phyloP scores from a whole-genome alignment of 495 filamentous ascomycete species.

The Tuber magnatum region DNA sequence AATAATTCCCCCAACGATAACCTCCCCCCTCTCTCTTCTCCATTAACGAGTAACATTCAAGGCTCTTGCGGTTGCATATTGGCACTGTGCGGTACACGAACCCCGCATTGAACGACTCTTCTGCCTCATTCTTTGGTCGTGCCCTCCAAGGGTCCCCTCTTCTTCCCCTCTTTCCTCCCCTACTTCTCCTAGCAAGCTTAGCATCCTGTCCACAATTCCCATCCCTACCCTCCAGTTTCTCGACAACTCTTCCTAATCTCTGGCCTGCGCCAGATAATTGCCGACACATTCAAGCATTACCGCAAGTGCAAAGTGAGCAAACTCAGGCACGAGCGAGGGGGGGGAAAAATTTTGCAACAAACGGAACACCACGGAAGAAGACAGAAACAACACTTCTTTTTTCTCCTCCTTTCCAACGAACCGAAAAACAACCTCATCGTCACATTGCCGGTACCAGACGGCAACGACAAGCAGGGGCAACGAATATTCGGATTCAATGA shows the following conservation, averaged over 20 bases:
- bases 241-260: neutral
- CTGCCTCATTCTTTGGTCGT: neutral
- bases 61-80: neutral
- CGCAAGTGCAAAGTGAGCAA: neutral
- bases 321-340: neutral
- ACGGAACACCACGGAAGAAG: conserved; percentile 4
- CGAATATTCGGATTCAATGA: conserved; percentile 35
- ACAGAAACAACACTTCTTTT: conserved; percentile 4
- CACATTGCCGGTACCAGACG: conserved; percentile 20
- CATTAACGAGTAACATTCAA: neutral
- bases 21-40: neutral
- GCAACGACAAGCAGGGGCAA: conserved; percentile 17
- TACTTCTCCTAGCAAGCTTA: neutral
- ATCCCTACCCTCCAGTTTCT: neutral
- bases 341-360: neutral
- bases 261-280: neutral
- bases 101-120: neutral
- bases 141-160: neutral
- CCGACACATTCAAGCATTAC: neutral
- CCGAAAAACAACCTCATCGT: conserved; percentile 1
- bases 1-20: neutral
- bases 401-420: neutral
- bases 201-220: neutral
- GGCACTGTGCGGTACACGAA: neutral
- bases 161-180: neutral